phyloP scores from a whole-genome alignment of 495 filamentous ascomycete genomes.

The Lasiosphaeria ovina region DNA sequence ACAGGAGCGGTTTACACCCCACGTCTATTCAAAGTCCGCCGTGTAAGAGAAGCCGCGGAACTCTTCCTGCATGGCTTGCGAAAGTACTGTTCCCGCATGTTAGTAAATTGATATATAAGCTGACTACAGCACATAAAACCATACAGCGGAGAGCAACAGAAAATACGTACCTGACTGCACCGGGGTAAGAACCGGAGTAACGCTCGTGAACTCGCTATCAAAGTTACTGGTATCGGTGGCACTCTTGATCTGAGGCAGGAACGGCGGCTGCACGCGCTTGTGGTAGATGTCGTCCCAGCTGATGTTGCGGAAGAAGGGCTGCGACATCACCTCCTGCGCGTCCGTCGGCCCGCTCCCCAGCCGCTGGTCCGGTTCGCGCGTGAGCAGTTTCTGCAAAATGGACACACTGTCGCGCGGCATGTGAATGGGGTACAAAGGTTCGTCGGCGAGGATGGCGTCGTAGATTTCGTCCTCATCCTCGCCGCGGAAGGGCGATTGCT shows the following conservation, averaged over 20 bases:
- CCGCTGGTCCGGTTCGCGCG: constrained; percentile 87
- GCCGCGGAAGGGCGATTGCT: constrained; percentile 97
- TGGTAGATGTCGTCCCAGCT: constrained; percentile 99
- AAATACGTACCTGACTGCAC: constrained; percentile 85
- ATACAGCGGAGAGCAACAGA: constrained; percentile 13
- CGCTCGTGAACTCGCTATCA: constrained; percentile 96
- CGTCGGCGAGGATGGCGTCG: constrained; percentile 96
- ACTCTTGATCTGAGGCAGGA: constrained; percentile 82
- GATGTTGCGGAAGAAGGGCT: constrained; percentile 96
- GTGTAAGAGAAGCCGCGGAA: constrained; percentile 98
- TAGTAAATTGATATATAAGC: neutral
- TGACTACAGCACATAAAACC: neutral
- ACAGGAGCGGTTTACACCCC: neutral
- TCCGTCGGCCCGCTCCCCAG: constrained; percentile 94
- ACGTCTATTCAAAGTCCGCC: constrained; percentile 47
- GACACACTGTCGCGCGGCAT: constrained; percentile 98
- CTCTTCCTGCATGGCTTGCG: constrained; percentile 99
- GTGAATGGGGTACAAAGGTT: constrained; percentile 96
- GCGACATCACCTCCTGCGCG: constrained; percentile 98
- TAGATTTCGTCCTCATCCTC: constrained; percentile 99
- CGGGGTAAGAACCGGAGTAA: constrained; percentile 94
- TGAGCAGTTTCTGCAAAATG: constrained; percentile 96
- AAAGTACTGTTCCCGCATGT: constrained; percentile 62
- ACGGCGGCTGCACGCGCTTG: constrained; percentile 86
- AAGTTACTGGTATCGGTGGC: constrained; percentile 99